Evolutionary conservation across 768 basidiomycete species (phyloP).

Genomic region (Mrakia frigida): DNA sequence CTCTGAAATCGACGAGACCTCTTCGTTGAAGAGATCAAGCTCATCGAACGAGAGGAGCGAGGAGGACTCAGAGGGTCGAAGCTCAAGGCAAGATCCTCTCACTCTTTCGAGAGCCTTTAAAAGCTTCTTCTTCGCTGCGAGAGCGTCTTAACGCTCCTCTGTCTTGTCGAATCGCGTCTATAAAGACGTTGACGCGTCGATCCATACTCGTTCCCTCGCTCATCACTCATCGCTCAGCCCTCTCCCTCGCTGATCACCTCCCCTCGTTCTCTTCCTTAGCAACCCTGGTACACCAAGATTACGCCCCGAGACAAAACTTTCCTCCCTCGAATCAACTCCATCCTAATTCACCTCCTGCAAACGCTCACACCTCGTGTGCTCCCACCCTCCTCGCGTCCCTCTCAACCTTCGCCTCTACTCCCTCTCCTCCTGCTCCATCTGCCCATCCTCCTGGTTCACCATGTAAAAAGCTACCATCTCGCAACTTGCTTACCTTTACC

Average conservation of each 20-base stretch:
- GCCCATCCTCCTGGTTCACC: constrained; percentile 65
- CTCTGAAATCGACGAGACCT: too few relatives aligned
- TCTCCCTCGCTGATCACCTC: background rate
- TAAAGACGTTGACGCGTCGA: too few relatives aligned
- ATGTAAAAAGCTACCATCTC: constrained; percentile 66
- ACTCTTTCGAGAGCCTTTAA: too few relatives aligned
- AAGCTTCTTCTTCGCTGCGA: too few relatives aligned
- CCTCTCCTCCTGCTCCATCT: constrained; percentile 59
- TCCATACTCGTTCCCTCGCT: too few relatives aligned
- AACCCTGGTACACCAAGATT: constrained; percentile 80
- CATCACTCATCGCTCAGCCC: background rate
- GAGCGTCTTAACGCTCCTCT: too few relatives aligned
- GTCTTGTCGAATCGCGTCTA: too few relatives aligned
- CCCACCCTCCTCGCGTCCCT: constrained; percentile 38
- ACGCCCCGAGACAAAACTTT: constrained; percentile 78
- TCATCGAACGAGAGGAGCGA: too few relatives aligned
- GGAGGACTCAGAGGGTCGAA: too few relatives aligned
- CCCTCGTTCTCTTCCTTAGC: background rate
- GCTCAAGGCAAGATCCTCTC: too few relatives aligned
- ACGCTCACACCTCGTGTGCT: constrained; percentile 35
- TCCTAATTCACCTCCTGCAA: constrained; percentile 36
- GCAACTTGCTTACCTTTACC: constrained; percentile 48
- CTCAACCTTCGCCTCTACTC: constrained; percentile 58
- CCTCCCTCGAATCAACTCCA: constrained; percentile 58
- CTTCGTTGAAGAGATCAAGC: too few relatives aligned